Evolutionary conservation across 306 rosid species (phyloP).

Genomic region (Sophora flavescens): DNA sequence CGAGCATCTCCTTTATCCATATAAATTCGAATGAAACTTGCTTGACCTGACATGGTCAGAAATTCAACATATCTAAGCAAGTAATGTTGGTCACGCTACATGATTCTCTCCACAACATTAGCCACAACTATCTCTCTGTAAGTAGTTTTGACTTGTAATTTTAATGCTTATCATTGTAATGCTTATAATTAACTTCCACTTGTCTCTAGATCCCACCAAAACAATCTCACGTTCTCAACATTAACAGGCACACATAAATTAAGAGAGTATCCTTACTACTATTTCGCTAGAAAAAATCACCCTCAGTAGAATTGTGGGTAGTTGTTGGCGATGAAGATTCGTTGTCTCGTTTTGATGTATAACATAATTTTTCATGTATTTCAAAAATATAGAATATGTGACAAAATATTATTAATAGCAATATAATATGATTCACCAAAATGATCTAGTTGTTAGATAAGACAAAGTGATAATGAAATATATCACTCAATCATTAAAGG

Average conservation of each 20-base stretch:
- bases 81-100: conserved; percentile 36
- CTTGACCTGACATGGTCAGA: not conserved
- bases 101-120: conserved; percentile 42
- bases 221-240: conserved; percentile 23
- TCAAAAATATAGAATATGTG: too few relatives aligned
- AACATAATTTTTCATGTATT: too few relatives aligned
- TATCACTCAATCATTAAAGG: too few relatives aligned
- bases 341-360: too few relatives aligned
- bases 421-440: too few relatives aligned
- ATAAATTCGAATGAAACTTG: not conserved
- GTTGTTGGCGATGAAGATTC: too few relatives aligned
- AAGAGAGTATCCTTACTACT: not conserved
- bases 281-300: not conserved
- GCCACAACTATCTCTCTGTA: conserved; percentile 25
- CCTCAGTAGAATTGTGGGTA: too few relatives aligned
- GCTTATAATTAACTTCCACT: conserved; percentile 7
- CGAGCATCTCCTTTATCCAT: not conserved
- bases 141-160: conserved; percentile 27
- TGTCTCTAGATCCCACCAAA: conserved; percentile 23
- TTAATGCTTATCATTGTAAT: conserved; percentile 1
- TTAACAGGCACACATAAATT: not conserved
- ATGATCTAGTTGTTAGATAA: too few relatives aligned
- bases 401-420: too few relatives aligned
- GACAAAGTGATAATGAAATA: too few relatives aligned
- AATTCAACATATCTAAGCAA: not conserved